Evolutionary conservation across 352 stramenopile genomes (phyloP).

Genomic region (Phytopythium sindhum): DNA sequence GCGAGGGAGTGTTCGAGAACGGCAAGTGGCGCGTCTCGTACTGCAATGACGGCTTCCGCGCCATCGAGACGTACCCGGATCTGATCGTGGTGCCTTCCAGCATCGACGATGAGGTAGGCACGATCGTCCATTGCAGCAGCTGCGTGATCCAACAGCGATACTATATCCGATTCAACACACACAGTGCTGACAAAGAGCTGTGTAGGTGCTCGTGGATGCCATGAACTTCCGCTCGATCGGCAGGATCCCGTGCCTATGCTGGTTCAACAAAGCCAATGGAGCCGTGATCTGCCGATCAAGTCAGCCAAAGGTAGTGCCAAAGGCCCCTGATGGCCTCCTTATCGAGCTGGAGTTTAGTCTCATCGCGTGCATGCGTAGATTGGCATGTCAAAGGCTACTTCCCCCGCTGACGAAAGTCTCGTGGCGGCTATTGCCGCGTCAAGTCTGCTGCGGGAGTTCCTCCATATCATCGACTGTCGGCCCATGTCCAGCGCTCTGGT

Average conservation of each 20-base stretch:
- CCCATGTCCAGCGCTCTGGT: constrained; percentile 78
- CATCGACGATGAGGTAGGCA: constrained; percentile 79
- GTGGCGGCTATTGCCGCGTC: constrained; percentile 64
- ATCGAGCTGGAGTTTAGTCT: background rate
- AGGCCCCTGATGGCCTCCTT: constrained; percentile 23
- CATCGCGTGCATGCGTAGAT: constrained; percentile 23
- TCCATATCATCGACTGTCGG: constrained; percentile 83
- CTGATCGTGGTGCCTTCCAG: constrained; percentile 90
- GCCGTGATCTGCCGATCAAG: constrained; percentile 71
- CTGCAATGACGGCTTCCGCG: constrained; percentile 66
- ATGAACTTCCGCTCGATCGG: constrained; percentile 70
- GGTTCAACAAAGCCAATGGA: constrained; percentile 67
- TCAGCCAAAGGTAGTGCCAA: constrained; percentile 56
- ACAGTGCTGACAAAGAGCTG: background rate
- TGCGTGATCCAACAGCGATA: background rate
- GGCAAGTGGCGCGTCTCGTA: constrained; percentile 58
- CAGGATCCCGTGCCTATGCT: constrained; percentile 69
- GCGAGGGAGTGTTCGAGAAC: constrained; percentile 68
- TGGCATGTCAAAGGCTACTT: constrained; percentile 78
- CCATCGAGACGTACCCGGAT: constrained; percentile 93
- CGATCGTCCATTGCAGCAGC: too few species aligned
- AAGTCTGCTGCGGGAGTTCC: constrained; percentile 53
- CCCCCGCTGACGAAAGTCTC: constrained; percentile 63
- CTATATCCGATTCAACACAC: background rate
- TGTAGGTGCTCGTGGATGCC: constrained; percentile 67